Evolutionary conservation across 257 asterid genomes (phyloP).

Genomic region (Solanum sejunctum): DNA sequence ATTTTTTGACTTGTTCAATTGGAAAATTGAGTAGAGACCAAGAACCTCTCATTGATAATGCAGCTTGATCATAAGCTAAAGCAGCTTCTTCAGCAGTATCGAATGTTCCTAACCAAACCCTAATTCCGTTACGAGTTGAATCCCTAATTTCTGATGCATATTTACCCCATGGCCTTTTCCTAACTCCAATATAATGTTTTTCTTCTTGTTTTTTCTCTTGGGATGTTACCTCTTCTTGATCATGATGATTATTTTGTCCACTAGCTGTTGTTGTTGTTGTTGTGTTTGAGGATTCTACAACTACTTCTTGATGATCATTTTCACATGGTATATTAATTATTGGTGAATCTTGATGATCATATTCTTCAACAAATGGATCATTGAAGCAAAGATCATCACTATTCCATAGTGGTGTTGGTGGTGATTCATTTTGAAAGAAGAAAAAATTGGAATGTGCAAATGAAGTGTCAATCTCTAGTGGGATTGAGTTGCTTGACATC

Average conservation of each 20-base stretch:
- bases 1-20: slow-evolving; percentile 9
- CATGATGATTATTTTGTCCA: not conserved
- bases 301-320: not conserved
- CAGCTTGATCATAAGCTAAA: slow-evolving; percentile 34
- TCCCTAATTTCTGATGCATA: slow-evolving; percentile 34
- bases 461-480: not conserved
- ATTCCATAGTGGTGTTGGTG: not conserved
- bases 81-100: slow-evolving; percentile 27
- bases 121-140: slow-evolving; percentile 26
- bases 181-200: slow-evolving; percentile 20
- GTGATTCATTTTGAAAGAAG: not conserved
- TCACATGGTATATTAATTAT: not conserved
- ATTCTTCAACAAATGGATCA: not conserved
- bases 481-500: not conserved
- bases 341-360: not conserved
- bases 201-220: not conserved
- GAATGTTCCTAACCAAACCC: slow-evolving; percentile 36
- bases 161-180: slow-evolving; percentile 29
- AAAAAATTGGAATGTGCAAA: not conserved
- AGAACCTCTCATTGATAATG: slow-evolving; percentile 16
- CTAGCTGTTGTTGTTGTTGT: not conserved
- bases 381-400: not conserved
- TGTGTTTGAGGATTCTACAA: not conserved
- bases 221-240: not conserved
- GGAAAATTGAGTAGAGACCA: slow-evolving; percentile 19